Conservation (phyloP, 257 asterid species). For the Solanum medicagineum region DNA sequence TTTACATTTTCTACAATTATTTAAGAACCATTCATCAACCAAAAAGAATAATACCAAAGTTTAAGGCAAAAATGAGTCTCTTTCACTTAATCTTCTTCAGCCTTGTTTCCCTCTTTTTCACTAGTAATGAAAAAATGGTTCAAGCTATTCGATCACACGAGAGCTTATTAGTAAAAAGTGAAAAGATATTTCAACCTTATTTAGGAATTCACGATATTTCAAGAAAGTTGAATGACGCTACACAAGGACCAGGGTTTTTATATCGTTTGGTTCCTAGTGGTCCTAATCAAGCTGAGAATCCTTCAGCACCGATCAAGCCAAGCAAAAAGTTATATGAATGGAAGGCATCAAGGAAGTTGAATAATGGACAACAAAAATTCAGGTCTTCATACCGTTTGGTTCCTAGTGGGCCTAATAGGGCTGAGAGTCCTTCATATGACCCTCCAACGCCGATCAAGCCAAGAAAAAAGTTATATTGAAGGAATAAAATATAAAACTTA, state of each 20-base stretch:
- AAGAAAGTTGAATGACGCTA: neutral
- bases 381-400: neutral
- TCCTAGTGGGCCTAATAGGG: neutral
- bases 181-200: neutral
- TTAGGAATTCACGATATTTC: neutral
- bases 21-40: neutral
- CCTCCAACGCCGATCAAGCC: neutral
- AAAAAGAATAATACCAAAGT: neutral
- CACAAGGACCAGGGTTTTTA: neutral
- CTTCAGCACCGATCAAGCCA: neutral
- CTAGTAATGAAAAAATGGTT: neutral
- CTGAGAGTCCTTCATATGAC: neutral
- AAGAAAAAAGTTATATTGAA: neutral
- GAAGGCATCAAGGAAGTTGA: neutral
- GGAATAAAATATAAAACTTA: too few species aligned
- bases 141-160: neutral
- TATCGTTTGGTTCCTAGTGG: neutral
- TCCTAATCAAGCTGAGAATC: neutral
- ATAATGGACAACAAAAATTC: neutral
- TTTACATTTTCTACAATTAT: neutral
- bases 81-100: neutral
- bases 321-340: neutral
- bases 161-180: neutral
- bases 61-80: neutral
- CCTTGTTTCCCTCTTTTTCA: neutral